These are phyloP conservation scores for Drechslerella coelobrocha DNA, from an alignment of 2,329 filamentous ascomycete species.

Conservation along the genomic window DNA sequence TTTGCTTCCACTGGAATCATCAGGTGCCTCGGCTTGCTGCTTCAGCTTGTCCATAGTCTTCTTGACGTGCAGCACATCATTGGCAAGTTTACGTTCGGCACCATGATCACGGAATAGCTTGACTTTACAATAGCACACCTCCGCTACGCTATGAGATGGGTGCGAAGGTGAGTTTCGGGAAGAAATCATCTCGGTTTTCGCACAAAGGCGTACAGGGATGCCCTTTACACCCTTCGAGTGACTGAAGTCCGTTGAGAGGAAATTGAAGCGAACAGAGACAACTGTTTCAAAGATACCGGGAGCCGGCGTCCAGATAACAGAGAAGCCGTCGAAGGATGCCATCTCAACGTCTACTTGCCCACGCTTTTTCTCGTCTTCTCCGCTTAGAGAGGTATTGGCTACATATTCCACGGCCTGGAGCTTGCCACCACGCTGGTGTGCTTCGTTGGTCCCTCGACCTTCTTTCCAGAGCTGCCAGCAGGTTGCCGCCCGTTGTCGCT, in stretches of 20 bases:
- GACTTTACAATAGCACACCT: slow-evolving; percentile 94
- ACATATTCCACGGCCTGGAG: slow-evolving; percentile 95
- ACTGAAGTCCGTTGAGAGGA: slow-evolving; percentile 96
- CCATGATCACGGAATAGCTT: slow-evolving; percentile 97
- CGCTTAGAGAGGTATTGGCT: slow-evolving; percentile 63
- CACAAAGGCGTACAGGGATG: slow-evolving; percentile 89
- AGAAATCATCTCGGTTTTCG: slow-evolving; percentile 78
- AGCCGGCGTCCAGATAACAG: slow-evolving; percentile 83
- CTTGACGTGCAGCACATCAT: slow-evolving; percentile 92
- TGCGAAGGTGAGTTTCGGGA: slow-evolving; percentile 62
- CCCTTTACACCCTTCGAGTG: slow-evolving; percentile 99
- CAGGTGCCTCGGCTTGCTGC: slow-evolving; percentile 81
- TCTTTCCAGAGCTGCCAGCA: slow-evolving; percentile 97
- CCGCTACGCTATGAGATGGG: slow-evolving; percentile 63
- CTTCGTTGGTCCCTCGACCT: slow-evolving; percentile 91
- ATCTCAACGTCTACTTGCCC: slow-evolving; percentile 74
- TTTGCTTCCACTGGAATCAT: slow-evolving; percentile 68
- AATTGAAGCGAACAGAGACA: slow-evolving; percentile 94
- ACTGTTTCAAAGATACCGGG: slow-evolving; percentile 77
- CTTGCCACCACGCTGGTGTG: slow-evolving; percentile 89
- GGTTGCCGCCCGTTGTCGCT: slow-evolving; percentile 78
- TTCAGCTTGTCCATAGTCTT: slow-evolving; percentile 96
- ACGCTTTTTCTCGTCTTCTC: slow-evolving; percentile 70
- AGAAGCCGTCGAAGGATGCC: slow-evolving; percentile 92
- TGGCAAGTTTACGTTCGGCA: slow-evolving; percentile 91